phyloP scores from a whole-genome alignment of 225 moss, liverwort and hornwort genomes.

The Climacium dendroides region DNA sequence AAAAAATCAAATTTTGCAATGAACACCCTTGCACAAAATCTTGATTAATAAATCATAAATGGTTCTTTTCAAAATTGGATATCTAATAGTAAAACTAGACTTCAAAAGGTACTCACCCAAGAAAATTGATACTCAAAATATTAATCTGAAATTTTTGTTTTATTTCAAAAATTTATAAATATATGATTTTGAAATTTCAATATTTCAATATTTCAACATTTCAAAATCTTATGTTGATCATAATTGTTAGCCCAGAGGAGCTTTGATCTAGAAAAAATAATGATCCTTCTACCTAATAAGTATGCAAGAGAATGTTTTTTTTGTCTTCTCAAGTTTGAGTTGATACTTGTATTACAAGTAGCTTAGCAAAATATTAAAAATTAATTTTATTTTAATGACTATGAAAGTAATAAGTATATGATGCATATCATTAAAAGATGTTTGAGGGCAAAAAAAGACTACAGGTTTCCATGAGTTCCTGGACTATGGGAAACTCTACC shows the following conservation, averaged over 20 bases:
- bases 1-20: neutral
- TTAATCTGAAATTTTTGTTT: too few relatives aligned
- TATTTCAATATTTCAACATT: neutral
- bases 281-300: too few relatives aligned
- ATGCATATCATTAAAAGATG: too few relatives aligned
- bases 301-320: neutral
- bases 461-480: too few relatives aligned
- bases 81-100: neutral
- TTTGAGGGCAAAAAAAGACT: too few relatives aligned
- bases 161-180: neutral
- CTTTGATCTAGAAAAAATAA: fast-evolving
- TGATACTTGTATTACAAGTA: neutral
- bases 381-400: too few relatives aligned
- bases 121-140: neutral
- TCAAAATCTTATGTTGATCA: neutral
- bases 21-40: neutral
- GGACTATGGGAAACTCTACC: too few relatives aligned
- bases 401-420: too few relatives aligned
- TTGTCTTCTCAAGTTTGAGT: neutral
- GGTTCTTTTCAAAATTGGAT: neutral
- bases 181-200: neutral
- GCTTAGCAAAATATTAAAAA: neutral
- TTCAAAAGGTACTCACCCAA: neutral
- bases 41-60: neutral
- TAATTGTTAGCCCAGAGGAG: too few relatives aligned